phyloP scores from a whole-genome alignment of 768 basidiomycete species.

The Termitomyces sp. region DNA sequence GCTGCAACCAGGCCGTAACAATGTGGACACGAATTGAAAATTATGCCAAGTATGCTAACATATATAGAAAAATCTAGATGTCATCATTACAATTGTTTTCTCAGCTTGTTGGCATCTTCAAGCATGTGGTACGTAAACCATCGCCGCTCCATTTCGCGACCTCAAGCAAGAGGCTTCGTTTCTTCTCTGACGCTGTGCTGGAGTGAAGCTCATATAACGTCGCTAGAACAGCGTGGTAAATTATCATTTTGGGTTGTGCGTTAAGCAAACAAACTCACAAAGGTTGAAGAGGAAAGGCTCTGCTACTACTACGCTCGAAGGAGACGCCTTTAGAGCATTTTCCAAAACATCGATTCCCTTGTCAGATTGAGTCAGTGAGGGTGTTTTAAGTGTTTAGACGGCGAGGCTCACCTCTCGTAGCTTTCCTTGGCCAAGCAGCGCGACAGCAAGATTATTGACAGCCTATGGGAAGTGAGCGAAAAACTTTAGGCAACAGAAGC shows the following conservation, averaged over 20 bases:
- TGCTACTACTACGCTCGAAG: constrained; percentile 65
- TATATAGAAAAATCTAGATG: neutral
- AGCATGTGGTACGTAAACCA: constrained; percentile 66
- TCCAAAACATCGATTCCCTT: constrained; percentile 73
- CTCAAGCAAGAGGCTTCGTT: constrained; percentile 65
- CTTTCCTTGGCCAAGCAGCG: constrained; percentile 63
- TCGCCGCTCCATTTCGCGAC: constrained; percentile 87
- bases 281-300: constrained; percentile 86
- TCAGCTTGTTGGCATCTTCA: constrained; percentile 69
- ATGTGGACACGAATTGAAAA: neutral
- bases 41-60: neutral
- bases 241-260: neutral
- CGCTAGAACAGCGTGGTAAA: constrained; percentile 33
- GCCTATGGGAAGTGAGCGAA: constrained; percentile 18
- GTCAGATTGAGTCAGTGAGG: neutral
- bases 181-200: constrained; percentile 66
- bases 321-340: constrained; percentile 52
- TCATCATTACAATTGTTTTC: neutral
- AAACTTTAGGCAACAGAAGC: neutral
- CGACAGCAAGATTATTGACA: constrained; percentile 72
- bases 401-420: constrained; percentile 56
- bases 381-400: neutral
- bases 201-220: constrained; percentile 82
- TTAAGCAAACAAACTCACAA: constrained; percentile 39
- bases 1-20: neutral